Base-by-base conservation (phyloP, 306 rosid genomes). In the Amphicarpaea edgeworthii region DNA sequence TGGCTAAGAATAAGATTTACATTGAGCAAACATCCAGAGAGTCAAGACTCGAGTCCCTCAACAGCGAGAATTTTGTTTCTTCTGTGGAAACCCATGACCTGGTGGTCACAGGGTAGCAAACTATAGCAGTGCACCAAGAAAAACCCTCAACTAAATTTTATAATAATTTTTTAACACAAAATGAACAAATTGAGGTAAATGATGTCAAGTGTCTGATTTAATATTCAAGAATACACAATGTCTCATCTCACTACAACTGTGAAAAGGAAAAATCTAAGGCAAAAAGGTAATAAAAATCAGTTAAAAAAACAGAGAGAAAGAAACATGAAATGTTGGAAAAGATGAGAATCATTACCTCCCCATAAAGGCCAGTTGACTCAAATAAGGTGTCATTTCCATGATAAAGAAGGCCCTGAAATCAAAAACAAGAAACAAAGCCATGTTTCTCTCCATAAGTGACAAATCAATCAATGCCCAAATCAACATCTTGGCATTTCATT, bases 341-440 rank as follows among this genome's bases (percentile, higher is more conserved):
- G 43, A 42, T 37, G 19, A 26, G 26, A 11, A 69, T 3, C 67
- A 58, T 80, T 79, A 94, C 98, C 37, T 30, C 97, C 50, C 87
- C 90, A 54, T 85, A 57, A 20, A 88, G 77, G 12, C 98, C 98
- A 69, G 98, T 90, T 60, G 98, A 94, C 88, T 94, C 98, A 75
- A 85, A 90, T 16, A 94, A 75, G 72, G 83, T 88, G 71, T 83
- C 90, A 83, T 91, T 87, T 77, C 84, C 96, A 45, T 75, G 85
- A 83, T 91, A 94, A 82, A 90, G 87, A 79, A 94, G 93, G 19
- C 98, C 98, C 97, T 94, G 81, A 82, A 87, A 81, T 63, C 70
- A 78, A 62, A 62, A 58, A 77, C 58, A 62, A 57, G 20, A 68
- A 11, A 71, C 12, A 41, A 70, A 67, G 34, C 53, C 40, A 37